Percentiles rank a stretch among this genome's conserved stretches.
Evolutionary conservation across 345 rosid genomes (phyloP).

Genomic region (Rhodomyrtus tomentosa): DNA sequence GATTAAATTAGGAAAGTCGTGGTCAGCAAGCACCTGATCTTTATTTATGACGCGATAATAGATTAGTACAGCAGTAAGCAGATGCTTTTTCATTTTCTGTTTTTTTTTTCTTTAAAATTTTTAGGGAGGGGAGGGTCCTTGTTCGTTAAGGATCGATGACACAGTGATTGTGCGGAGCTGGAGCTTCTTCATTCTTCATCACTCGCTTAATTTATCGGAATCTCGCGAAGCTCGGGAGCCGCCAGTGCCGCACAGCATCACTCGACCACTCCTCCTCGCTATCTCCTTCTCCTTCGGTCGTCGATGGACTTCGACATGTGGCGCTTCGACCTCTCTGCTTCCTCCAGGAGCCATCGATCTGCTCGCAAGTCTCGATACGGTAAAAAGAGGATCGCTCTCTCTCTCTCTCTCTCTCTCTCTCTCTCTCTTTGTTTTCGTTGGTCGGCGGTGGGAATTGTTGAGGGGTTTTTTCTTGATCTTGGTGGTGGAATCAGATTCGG

Average conservation of each 20-base stretch:
- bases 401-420: not conserved
- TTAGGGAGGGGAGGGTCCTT: not conserved
- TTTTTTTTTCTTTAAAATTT: not conserved
- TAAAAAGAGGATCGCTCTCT: not conserved
- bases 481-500: not conserved
- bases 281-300: not conserved
- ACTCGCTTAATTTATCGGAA: not conserved
- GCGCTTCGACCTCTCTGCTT: constrained; percentile 28
- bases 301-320: constrained; percentile 37
- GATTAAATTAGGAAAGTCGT: not conserved
- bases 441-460: not conserved
- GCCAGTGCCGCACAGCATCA: not conserved
- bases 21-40: not conserved
- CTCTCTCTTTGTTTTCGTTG: not conserved
- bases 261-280: not conserved
- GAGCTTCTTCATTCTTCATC: not conserved
- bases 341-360: constrained; percentile 28
- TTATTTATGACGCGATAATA: not conserved
- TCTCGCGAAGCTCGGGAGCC: not conserved
- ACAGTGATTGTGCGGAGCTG: not conserved
- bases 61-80: not conserved
- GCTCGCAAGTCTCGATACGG: constrained; percentile 30
- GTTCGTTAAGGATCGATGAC: not conserved
- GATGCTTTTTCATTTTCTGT: not conserved
- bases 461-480: not conserved